Evolutionary conservation across 192 early-diverging fungal genomes (phyloP).

Genomic region (Coemansia sp.): DNA sequence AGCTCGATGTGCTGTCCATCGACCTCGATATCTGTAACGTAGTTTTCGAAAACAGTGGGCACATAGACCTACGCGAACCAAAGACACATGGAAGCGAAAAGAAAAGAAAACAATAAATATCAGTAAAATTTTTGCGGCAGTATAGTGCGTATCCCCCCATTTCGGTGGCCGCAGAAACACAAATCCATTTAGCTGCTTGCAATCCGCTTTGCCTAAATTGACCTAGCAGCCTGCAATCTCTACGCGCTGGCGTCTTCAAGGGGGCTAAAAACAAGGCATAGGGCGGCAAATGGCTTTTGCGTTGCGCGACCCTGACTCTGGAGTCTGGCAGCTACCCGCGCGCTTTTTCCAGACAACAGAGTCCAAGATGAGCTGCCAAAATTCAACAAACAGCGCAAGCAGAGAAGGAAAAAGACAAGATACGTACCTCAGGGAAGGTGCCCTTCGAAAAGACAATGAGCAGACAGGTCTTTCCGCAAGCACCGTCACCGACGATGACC

Average conservation of each 20-base stretch:
- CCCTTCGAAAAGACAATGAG: slow-evolving; percentile 77
- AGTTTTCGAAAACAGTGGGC: slow-evolving; percentile 95
- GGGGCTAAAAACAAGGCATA: too few relatives aligned
- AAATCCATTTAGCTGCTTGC: not conserved
- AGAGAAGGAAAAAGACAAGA: slow-evolving; percentile 9
- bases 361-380: not conserved
- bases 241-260: too few relatives aligned
- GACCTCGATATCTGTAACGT: slow-evolving; percentile 84
- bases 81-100: not conserved
- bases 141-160: not conserved
- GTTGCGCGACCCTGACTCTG: too few relatives aligned
- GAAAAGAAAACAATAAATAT: not conserved
- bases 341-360: not conserved
- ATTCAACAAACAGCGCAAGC: not conserved
- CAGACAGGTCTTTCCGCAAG: slow-evolving; percentile 87
- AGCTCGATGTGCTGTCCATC: slow-evolving; percentile 87
- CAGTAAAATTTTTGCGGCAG: not conserved
- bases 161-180: not conserved
- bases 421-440: slow-evolving; percentile 73
- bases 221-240: too few relatives aligned
- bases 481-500: slow-evolving; percentile 89
- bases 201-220: not conserved
- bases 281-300: too few relatives aligned
- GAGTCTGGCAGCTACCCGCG: too few relatives aligned
- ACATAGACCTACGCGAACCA: slow-evolving; percentile 52